Conservation (phyloP, 208 protist species). For the Paratrypanosoma confusum region DNA sequence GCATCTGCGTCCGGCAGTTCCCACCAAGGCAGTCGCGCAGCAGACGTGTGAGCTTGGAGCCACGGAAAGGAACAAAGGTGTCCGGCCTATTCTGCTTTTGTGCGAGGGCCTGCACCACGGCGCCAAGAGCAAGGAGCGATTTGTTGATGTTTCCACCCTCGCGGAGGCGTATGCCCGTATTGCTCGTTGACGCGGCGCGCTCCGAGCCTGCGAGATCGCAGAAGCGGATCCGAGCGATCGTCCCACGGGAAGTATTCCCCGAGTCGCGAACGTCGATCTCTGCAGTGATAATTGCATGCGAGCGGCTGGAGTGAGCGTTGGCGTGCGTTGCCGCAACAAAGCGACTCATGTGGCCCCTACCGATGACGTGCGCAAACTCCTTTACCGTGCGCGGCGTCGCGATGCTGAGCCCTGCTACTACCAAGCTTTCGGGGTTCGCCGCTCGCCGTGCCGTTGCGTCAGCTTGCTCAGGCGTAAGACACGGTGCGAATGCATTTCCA, state of each 20-base stretch:
- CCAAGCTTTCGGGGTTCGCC: slow-evolving; percentile 25
- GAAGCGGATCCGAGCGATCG: slow-evolving; percentile 69
- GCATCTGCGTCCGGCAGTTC: slow-evolving; percentile 75
- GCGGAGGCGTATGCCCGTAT: slow-evolving; percentile 63
- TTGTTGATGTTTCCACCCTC: slow-evolving; percentile 93
- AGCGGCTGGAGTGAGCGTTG: slow-evolving; percentile 80
- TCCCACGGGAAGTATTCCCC: slow-evolving; percentile 15
- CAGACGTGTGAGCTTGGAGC: slow-evolving; percentile 73
- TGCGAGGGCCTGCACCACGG: slow-evolving; percentile 84
- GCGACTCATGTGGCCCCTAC: slow-evolving; percentile 57
- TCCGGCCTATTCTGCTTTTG: slow-evolving; percentile 22
- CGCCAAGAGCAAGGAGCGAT: slow-evolving; percentile 88
- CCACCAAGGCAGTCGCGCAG: slow-evolving; percentile 62
- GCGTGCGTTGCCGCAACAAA: slow-evolving; percentile 57
- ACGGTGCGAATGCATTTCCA: no score
- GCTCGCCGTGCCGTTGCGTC: background rate
- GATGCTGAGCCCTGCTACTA: slow-evolving; percentile 50
- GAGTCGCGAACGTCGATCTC: slow-evolving; percentile 53
- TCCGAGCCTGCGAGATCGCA: slow-evolving; percentile 86
- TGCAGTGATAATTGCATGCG: slow-evolving; percentile 83
- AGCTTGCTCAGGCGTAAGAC: no score
- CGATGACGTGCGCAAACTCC: slow-evolving; percentile 53
- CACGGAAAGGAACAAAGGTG: slow-evolving; percentile 71
- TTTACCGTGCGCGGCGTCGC: slow-evolving; percentile 34
- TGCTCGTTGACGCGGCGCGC: slow-evolving; percentile 68